Base-by-base conservation (phyloP, 78 protist species). In the Dictyostelium brefeldianum region DNA sequence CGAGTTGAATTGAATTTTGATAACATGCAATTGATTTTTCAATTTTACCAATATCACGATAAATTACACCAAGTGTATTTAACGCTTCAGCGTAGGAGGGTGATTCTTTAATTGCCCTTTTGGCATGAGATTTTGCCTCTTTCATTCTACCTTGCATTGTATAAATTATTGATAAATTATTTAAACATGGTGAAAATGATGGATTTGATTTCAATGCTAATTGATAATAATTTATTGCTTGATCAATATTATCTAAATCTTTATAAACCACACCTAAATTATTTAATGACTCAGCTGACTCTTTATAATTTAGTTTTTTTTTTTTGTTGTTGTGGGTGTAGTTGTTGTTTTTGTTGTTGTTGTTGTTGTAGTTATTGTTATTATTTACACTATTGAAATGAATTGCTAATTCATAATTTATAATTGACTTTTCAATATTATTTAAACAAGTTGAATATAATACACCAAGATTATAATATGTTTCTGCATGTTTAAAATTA, bases 401-500 rank as follows among this genome's bases (percentile, higher is more conserved):
- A 41, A 97, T 79, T 36, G 98, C 97, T 4, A 92, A 53, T 41
- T 91, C 92, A 89, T 95, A 97, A 85, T 69, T 25, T 20, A 87
- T 82, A 57, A 78, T 77, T 64, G 92, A 83, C 15, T 87, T 89
- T 27, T 71, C 92, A 17, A 48, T 53, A n/a, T 85, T 53, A n/a
- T 29, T 64, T 46, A 81, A 15, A 17, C 12, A 10, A 9, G 85
- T 79, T 25, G 50, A 29, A 70, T 83, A 92, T 7, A 82, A 27
- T 43, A 94, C 92, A 12, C 96, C 98, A 8, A 97, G 89, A 78
- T 97, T 95, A 74, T 97, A 85, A 51, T 89, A 95, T 8, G 97
- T 94, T 2, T 89, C 90, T 5, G 95, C 90, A 57, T 92, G 89
- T 57, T 65, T 41, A 15, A 73, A 89, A 83, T 94, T 79, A 82